phyloP scores from a whole-genome alignment of 257 asterid genomes.

The Forsythia suspensa region DNA sequence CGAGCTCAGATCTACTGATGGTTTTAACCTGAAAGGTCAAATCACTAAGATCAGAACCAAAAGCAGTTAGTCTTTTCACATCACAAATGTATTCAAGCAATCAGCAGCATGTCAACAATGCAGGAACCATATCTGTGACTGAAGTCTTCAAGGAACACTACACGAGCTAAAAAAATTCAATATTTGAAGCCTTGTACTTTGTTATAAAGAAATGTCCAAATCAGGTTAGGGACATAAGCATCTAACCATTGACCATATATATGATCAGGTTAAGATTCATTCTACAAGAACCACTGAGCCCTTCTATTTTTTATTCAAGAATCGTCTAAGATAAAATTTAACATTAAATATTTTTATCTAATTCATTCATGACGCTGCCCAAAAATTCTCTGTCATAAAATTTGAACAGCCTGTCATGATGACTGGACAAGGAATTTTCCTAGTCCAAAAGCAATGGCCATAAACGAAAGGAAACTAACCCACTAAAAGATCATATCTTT shows the following conservation, averaged over 20 bases:
- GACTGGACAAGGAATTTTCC: neutral
- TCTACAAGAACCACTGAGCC: neutral
- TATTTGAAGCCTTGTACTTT: neutral
- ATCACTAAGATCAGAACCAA: slow-evolving; percentile 9
- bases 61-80: slow-evolving; percentile 1
- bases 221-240: slow-evolving; percentile 3
- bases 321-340: neutral
- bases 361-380: neutral
- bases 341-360: neutral
- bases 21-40: slow-evolving; percentile 64
- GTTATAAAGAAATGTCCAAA: neutral
- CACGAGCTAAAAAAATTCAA: neutral
- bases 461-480: neutral
- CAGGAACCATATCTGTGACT: neutral
- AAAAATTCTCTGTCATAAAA: neutral
- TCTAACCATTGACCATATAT: neutral
- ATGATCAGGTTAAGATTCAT: neutral
- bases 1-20: slow-evolving; percentile 46
- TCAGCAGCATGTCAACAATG: neutral
- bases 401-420: neutral
- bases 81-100: slow-evolving; percentile 2
- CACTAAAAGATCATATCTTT: neutral
- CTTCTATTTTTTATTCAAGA: neutral
- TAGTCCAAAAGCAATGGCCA: neutral
- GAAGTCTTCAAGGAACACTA: neutral